Percentiles rank a stretch among this genome's conserved stretches.
These are phyloP conservation scores for Populus trichocarpa DNA, from an alignment of 441 rosid genomes.

Conservation along the genomic window DNA sequence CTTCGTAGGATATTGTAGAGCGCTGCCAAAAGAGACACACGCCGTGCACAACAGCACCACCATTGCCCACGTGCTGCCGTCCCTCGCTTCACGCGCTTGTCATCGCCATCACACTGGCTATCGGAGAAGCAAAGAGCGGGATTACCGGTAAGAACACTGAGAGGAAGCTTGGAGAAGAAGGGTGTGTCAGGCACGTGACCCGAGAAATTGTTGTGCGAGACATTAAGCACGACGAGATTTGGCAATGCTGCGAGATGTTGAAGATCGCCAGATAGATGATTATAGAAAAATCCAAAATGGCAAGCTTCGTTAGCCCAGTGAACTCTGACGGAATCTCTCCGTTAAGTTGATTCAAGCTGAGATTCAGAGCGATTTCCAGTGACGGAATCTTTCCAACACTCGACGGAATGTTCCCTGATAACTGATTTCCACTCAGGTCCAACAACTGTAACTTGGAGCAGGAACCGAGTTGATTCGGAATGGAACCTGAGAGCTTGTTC, in stretches of 20 bases:
- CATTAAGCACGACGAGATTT: constrained; percentile 78
- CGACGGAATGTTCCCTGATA: constrained; percentile 52
- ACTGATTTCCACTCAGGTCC: constrained; percentile 52
- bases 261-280: constrained; percentile 60
- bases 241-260: constrained; percentile 50
- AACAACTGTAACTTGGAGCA: constrained; percentile 61
- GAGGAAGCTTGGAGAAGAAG: constrained; percentile 77
- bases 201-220: constrained; percentile 73
- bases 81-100: constrained; percentile 12
- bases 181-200: constrained; percentile 76
- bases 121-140: constrained; percentile 60
- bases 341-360: constrained; percentile 67
- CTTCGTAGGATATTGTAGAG: constrained; percentile 57
- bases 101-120: constrained; percentile 31
- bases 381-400: constrained; percentile 63
- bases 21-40: constrained; percentile 66
- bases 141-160: constrained; percentile 61
- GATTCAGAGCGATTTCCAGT: constrained; percentile 71
- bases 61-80: constrained; percentile 59
- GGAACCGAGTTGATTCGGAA: constrained; percentile 54
- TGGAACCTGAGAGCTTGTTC: constrained; percentile 48
- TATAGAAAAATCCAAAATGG: constrained; percentile 62
- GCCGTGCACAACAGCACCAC: constrained; percentile 63
- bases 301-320: constrained; percentile 58
- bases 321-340: constrained; percentile 57